phyloP scores from a whole-genome alignment of 805 yeast genomes.

The Ogataea paradorogensis region DNA sequence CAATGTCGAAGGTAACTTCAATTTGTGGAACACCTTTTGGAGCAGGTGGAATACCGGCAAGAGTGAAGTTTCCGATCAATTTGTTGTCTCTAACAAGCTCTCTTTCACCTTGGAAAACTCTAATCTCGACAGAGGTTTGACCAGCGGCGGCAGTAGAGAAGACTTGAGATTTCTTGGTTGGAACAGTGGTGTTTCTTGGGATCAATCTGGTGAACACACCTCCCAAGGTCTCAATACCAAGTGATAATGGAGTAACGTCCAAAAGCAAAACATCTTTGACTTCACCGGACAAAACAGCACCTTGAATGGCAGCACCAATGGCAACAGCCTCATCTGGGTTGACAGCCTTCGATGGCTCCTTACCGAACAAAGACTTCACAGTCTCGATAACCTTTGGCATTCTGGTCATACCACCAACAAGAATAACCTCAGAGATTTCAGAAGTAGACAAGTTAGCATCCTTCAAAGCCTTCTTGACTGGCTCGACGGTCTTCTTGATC shows the following conservation, averaged over 20 bases:
- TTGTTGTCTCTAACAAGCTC: conserved; percentile 97
- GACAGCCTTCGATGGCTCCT: conserved; percentile 66
- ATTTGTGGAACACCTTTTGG: conserved; percentile 94
- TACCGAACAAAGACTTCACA: conserved; percentile 58
- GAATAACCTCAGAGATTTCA: conserved; percentile 69
- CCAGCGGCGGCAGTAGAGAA: conserved; percentile 97
- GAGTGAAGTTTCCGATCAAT: conserved; percentile 93
- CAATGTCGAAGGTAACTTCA: conserved; percentile 93
- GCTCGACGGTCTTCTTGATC: conserved; percentile 65
- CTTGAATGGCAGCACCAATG: conserved; percentile 87
- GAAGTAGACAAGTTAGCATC: conserved; percentile 67
- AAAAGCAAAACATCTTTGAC: conserved; percentile 72
- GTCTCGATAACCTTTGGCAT: conserved; percentile 75
- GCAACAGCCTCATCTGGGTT: conserved; percentile 96
- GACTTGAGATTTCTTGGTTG: conserved; percentile 94
- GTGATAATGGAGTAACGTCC: conserved; percentile 83
- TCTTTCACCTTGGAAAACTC: conserved; percentile 99
- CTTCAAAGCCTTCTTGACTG: conserved; percentile 68
- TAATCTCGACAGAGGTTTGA: conserved; percentile 93
- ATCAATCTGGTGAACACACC: conserved; percentile 94
- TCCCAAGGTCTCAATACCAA: conserved; percentile 97
- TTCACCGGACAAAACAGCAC: conserved; percentile 81
- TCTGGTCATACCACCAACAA: conserved; percentile 89
- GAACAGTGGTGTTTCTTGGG: conserved; percentile 92
- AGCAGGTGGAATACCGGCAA: conserved; percentile 93